Percentiles rank a stretch among this genome's conserved stretches.
Conservation (phyloP, 2,329 filamentous ascomycete genomes). For the Diaporthe ilicicola region DNA sequence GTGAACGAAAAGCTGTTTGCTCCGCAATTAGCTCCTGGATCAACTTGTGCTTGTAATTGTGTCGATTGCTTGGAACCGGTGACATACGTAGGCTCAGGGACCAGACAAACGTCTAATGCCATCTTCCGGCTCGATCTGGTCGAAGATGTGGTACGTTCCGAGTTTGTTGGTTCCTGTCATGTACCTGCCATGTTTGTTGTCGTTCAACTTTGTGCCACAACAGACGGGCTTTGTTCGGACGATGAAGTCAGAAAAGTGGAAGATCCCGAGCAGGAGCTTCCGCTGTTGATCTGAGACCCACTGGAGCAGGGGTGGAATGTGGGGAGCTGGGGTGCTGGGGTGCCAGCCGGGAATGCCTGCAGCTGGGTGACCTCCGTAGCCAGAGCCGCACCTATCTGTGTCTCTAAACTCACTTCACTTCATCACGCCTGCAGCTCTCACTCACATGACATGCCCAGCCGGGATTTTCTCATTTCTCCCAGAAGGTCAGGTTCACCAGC, state of each 20-base stretch:
- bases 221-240: neutral
- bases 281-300: neutral
- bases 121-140: conserved; percentile 39
- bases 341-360: conserved; percentile 29
- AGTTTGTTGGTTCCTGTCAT: neutral
- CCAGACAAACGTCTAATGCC: conserved; percentile 52
- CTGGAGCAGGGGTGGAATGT: conserved; percentile 10
- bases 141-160: neutral
- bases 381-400: conserved; percentile 30
- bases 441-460: neutral
- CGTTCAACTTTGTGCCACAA: neutral
- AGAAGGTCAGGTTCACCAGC: neutral
- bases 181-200: conserved; percentile 3
- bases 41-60: conserved; percentile 24
- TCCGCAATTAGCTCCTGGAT: conserved; percentile 4
- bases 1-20: conserved; percentile 81
- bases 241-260: conserved; percentile 33
- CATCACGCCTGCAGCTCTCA: conserved; percentile 13
- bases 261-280: conserved; percentile 2
- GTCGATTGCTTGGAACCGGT: neutral
- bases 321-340: conserved; percentile 18
- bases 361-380: conserved; percentile 20
- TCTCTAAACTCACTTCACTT: conserved; percentile 27
- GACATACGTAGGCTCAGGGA: conserved; percentile 57
- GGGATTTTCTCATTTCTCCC: neutral